A percentile compares a stretch with the other conserved stretches of the same genome.
phyloP scores from a whole-genome alignment of 2,329 filamentous ascomycete genomes.

The Aspergillus oerlinghausenensis region DNA sequence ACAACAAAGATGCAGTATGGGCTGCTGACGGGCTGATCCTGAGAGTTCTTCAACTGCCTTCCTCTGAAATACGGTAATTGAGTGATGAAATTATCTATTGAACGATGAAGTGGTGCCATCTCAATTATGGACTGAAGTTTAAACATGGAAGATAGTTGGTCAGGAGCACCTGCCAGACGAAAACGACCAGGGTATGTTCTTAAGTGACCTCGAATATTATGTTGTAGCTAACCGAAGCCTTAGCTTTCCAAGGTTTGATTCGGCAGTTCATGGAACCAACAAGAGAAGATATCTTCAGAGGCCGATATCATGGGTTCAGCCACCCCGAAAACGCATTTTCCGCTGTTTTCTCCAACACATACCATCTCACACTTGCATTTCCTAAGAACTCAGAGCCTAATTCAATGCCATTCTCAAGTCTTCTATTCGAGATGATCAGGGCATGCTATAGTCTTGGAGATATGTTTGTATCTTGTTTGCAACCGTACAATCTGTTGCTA shows the following conservation, averaged over 20 bases:
- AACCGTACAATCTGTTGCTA: background rate
- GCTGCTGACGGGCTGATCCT: too few species aligned
- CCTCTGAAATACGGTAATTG: too few species aligned
- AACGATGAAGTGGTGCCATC: too few species aligned
- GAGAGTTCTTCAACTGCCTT: too few species aligned
- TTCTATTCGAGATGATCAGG: background rate
- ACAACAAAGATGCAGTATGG: too few species aligned
- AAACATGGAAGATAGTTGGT: background rate
- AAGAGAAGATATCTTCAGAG: background rate
- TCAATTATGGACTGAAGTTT: too few species aligned
- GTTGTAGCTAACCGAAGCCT: background rate
- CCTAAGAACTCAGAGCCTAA: background rate
- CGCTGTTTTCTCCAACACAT: background rate
- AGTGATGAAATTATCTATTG: too few species aligned
- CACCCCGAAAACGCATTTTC: background rate
- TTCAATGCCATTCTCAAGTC: background rate
- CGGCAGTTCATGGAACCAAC: background rate
- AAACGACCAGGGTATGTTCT: background rate
- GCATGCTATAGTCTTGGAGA: background rate
- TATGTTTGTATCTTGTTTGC: background rate
- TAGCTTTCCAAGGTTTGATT: background rate
- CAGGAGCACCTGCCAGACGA: background rate
- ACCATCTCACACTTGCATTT: background rate
- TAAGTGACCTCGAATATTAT: background rate
- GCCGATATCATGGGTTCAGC: background rate